phyloP scores from a whole-genome alignment of 495 filamentous ascomycete genomes.

The Trichoderma parareesei region DNA sequence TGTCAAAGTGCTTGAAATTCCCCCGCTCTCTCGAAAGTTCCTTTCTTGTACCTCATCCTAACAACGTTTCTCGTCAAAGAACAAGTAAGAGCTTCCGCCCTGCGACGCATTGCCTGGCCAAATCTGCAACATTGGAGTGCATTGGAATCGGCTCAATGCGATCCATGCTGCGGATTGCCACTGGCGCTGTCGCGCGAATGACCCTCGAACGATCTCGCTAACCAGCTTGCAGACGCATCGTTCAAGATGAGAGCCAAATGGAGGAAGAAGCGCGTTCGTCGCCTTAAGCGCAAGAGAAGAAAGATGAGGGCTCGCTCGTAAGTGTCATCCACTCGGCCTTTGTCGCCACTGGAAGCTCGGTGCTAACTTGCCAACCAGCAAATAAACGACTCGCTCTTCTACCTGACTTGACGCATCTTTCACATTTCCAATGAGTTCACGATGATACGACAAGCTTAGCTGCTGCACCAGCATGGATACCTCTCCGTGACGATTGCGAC shows the following conservation, averaged over 20 bases:
- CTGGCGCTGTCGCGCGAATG: neutral
- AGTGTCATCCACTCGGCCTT: slow-evolving; percentile 25
- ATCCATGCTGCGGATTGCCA: neutral
- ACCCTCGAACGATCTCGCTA: neutral
- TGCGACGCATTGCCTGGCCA: no score
- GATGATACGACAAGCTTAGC: neutral
- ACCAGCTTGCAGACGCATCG: slow-evolving; percentile 9
- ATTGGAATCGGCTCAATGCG: neutral
- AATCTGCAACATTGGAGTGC: neutral
- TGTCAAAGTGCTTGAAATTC: slow-evolving; percentile 11
- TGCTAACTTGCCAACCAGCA: slow-evolving; percentile 43
- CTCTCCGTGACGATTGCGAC: neutral
- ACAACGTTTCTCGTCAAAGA: slow-evolving; percentile 14
- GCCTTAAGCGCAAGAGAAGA: slow-evolving; percentile 98
- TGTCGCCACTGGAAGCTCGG: slow-evolving; percentile 11
- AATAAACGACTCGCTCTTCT: slow-evolving; percentile 55
- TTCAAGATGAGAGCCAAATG: slow-evolving; percentile 96
- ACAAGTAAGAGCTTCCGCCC: slow-evolving; percentile 9
- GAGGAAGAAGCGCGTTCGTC: slow-evolving; percentile 98
- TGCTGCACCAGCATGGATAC: neutral
- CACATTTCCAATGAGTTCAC: slow-evolving; percentile 10
- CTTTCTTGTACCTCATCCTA: slow-evolving; percentile 12
- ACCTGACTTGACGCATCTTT: slow-evolving; percentile 29
- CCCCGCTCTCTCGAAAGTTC: slow-evolving; percentile 10
- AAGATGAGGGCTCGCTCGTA: slow-evolving; percentile 94